A percentile compares a stretch with the other conserved stretches of the same genome.
Conservation (phyloP, 345 rosid species). For the Viola odorata region DNA sequence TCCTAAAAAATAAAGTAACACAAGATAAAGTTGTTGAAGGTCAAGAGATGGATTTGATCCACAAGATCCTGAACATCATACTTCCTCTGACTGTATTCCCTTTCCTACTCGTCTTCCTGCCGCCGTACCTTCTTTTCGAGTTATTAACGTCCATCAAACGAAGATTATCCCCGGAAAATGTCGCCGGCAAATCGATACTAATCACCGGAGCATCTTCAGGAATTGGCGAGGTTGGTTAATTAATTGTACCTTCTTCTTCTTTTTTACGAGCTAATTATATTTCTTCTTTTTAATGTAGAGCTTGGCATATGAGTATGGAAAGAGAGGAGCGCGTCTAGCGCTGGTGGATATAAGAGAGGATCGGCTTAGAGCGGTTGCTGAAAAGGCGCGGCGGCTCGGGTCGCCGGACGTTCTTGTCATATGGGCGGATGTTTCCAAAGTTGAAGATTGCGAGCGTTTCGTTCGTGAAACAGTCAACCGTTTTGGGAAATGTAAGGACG, state of each 20-base stretch:
- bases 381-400: background rate
- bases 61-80: background rate
- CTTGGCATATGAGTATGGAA: background rate
- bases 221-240: background rate
- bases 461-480: background rate
- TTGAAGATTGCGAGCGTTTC: background rate
- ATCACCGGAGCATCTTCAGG: constrained; percentile 1
- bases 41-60: no score
- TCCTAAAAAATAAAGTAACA: no score
- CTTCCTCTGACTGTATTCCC: background rate
- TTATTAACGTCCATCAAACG: background rate
- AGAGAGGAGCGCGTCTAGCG: constrained; percentile 1
- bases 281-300: background rate
- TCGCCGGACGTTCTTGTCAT: background rate
- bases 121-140: background rate
- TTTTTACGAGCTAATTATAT: background rate
- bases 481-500: background rate
- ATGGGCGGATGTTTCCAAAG: background rate
- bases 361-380: background rate
- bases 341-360: background rate
- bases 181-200: background rate
- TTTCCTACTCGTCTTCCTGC: background rate
- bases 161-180: background rate
- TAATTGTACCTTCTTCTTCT: background rate
- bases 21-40: no score